Evolutionary conservation across 2,329 filamentous ascomycete species (phyloP).

Genomic region (Fusarium transvaalense): DNA sequence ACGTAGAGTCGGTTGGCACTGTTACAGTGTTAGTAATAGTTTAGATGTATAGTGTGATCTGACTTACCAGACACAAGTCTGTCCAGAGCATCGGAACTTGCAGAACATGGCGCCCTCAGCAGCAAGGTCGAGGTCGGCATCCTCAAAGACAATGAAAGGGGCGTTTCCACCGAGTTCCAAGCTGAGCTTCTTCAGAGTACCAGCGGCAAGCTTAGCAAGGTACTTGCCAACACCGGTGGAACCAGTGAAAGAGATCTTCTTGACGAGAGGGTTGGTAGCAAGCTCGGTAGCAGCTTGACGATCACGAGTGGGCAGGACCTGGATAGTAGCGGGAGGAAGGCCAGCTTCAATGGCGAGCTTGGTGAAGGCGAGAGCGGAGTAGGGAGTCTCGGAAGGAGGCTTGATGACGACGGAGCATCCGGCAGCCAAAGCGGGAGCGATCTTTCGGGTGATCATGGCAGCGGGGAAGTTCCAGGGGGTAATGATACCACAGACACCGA

Average conservation of each 20-base stretch:
- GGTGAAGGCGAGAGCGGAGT: conserved; percentile 77
- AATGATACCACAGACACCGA: conserved; percentile 60
- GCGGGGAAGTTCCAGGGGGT: conserved; percentile 55
- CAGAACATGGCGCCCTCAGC: conserved; percentile 65
- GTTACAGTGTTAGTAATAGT: conserved; percentile 18
- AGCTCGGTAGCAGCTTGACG: conserved; percentile 51
- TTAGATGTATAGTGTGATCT: fast-evolving
- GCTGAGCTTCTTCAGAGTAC: conserved; percentile 74
- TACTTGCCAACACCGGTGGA: conserved; percentile 72
- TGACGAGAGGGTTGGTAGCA: conserved; percentile 47
- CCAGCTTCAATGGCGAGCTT: conserved; percentile 78
- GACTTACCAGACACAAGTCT: conserved; percentile 70
- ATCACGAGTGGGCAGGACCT: conserved; percentile 49
- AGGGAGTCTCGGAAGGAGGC: conserved; percentile 79
- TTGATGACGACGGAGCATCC: conserved; percentile 82
- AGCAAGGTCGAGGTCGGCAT: conserved; percentile 73
- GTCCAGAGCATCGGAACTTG: conserved; percentile 61
- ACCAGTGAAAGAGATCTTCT: conserved; percentile 78
- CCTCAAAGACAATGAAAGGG: conserved; percentile 73
- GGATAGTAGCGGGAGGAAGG: conserved; percentile 64
- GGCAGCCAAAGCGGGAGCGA: conserved; percentile 72
- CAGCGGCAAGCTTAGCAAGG: conserved; percentile 70
- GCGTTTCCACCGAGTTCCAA: conserved; percentile 80
- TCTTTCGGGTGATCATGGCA: conserved; percentile 55
- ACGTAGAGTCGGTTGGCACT: conserved; percentile 55